Base-by-base conservation (phyloP, 192 early-diverging fungal species). In the Spinellus fusiger region DNA sequence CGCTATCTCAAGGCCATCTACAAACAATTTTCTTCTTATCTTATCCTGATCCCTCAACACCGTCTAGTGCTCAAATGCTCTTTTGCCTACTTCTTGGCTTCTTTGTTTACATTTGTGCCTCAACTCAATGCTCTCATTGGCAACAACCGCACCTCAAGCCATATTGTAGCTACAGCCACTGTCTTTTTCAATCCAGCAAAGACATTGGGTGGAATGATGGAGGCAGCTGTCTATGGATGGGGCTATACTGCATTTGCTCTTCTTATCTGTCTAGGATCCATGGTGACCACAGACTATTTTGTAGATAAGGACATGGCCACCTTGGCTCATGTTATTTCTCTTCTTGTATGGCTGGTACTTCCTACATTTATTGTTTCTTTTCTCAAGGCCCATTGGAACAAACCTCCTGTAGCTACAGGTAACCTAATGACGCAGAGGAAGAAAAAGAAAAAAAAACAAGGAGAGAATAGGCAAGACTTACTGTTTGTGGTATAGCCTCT, bases 121-220 rank as follows among this genome's bases (percentile, higher is more conserved):
- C 23, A 44, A 3, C 70, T 84, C 8, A 72, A 70, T 27, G 66
- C 65, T 5, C 64, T 82, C 55, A 75, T 82, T 27, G 84, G 83
- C n/a, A 65, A 80, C 4, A 82, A 84, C 49, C 75, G 73, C 62
- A 79, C 79, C 35, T 70, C 82, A 18, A 80, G 80, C 47, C 88
- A 92, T 61, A 61, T 92, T 46, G 86, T 89, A 6, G 87, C 86
- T 7, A 81, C 85, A n/a, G 81, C 88, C 5, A 82, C 84, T 0
- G 84, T 92, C 7, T 92, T 88, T 64, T 89, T 85, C 63, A 85
- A 89, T 51, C 86, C 89, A 0, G 89, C 86, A 0, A 85, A 87
- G 70, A 75, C 88, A n/a, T 65, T 84, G 2, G 87, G 89, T 35
- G 83, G 80, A 0, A 84, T 84, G 72, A 73, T 77, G 3, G 82